These are phyloP conservation scores for Cladosporium halotolerans DNA, from an alignment of 2,329 filamentous ascomycete species.

Conservation along the genomic window DNA sequence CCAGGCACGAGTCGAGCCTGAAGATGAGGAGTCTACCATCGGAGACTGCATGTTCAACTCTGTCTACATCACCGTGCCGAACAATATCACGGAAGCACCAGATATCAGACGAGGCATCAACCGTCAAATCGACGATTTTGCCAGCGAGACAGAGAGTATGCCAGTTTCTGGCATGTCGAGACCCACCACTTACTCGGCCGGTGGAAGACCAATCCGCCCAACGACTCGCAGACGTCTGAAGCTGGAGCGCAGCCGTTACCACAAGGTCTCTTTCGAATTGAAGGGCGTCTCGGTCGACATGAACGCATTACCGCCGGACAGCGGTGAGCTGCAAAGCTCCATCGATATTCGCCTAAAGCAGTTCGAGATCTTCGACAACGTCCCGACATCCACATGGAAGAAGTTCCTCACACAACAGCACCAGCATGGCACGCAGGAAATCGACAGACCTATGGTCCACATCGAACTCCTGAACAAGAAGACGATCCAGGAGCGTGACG, in stretches of 20 bases:
- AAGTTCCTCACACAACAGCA: constrained; percentile 95
- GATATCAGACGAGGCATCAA: constrained; percentile 82
- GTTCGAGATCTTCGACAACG: constrained; percentile 86
- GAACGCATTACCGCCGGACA: constrained; percentile 67
- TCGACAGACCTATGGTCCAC: constrained; percentile 82
- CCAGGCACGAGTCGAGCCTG: constrained; percentile 49
- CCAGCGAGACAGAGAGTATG: constrained; percentile 84
- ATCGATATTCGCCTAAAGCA: constrained; percentile 76
- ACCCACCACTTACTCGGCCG: constrained; percentile 45
- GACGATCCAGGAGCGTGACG: constrained; percentile 74
- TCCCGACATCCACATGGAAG: constrained; percentile 94
- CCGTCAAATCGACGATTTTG: constrained; percentile 75
- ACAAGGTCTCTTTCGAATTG: constrained; percentile 94
- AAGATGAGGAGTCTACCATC: constrained; percentile 78
- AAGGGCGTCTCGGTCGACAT: constrained; percentile 78
- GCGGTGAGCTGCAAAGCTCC: constrained; percentile 78
- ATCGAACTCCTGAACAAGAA: constrained; percentile 82
- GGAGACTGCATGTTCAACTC: constrained; percentile 98
- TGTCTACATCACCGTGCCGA: constrained; percentile 90
- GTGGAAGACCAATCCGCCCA: constrained; percentile 23
- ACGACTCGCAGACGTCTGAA: constrained; percentile 48
- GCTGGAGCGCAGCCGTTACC: constrained; percentile 76
- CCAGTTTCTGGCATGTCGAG: constrained; percentile 60
- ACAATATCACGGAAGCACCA: constrained; percentile 69
- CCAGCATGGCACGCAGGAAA: constrained; percentile 69